Percentiles rank a stretch among this genome's conserved stretches.
Conservation (phyloP, 306 rosid species). For the Ormosia semicastrata region DNA sequence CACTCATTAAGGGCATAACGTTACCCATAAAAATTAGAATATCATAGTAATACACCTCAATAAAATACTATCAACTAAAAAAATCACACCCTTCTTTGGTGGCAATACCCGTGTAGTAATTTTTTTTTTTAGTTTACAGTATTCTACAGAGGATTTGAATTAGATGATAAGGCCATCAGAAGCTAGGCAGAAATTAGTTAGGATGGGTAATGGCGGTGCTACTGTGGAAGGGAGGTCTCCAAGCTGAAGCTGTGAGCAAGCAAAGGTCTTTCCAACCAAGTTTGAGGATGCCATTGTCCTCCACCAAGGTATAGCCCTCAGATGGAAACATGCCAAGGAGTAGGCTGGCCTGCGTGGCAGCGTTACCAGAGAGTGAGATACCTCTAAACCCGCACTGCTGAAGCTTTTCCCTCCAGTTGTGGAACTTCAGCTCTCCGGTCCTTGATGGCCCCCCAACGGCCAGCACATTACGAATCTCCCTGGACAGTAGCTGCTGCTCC, state of each 20-base stretch:
- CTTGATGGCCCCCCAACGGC: slow-evolving; percentile 94
- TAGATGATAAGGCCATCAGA: not conserved
- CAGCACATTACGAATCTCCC: slow-evolving; percentile 87
- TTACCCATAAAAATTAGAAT: slow-evolving; percentile 21
- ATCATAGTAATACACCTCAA: slow-evolving; percentile 18
- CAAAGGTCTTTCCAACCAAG: slow-evolving; percentile 99
- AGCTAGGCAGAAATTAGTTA: not conserved
- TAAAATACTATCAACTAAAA: slow-evolving; percentile 15
- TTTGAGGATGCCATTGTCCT: slow-evolving; percentile 91
- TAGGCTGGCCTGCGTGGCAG: slow-evolving; percentile 88
- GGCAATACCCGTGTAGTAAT: not conserved
- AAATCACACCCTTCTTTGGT: no score
- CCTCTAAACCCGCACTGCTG: slow-evolving; percentile 87
- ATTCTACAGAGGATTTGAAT: not conserved
- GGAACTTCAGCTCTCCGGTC: slow-evolving; percentile 80
- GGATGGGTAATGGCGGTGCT: slow-evolving; percentile 35
- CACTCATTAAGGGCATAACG: not conserved
- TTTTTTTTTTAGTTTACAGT: not conserved
- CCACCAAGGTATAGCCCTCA: slow-evolving; percentile 92
- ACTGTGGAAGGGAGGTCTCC: slow-evolving; percentile 77
- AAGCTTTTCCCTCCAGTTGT: slow-evolving; percentile 93
- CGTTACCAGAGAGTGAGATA: slow-evolving; percentile 89
- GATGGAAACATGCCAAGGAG: slow-evolving; percentile 95
- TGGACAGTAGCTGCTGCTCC: slow-evolving; percentile 86
- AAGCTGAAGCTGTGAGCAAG: slow-evolving; percentile 97